Evolutionary conservation across 371 early-diverging fungal genomes (phyloP).

Genomic region (Rhizopus delemar): DNA sequence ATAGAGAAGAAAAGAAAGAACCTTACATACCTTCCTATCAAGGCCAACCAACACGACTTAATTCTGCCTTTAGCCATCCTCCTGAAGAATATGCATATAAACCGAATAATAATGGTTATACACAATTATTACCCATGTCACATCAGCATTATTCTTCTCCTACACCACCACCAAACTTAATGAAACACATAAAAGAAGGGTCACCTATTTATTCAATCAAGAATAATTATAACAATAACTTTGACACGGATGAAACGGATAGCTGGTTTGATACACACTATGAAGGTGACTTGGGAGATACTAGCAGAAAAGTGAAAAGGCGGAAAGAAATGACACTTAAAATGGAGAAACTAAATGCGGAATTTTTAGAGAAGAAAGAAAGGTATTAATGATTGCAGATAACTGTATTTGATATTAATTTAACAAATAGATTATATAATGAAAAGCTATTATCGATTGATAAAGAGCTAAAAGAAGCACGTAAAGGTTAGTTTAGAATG

Average conservation of each 20-base stretch:
- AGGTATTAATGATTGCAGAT: constrained; percentile 20
- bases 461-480: constrained; percentile 29
- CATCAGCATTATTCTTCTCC: not conserved
- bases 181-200: constrained; percentile 1
- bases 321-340: constrained; percentile 39
- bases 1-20: constrained; percentile 4
- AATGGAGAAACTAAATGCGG: constrained; percentile 41
- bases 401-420: too few relatives aligned
- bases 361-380: constrained; percentile 43
- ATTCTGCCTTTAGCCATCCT: constrained; percentile 13
- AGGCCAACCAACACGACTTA: constrained; percentile 5
- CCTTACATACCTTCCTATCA: constrained; percentile 5
- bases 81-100: constrained; percentile 16
- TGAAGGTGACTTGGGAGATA: constrained; percentile 29
- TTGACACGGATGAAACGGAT: constrained; percentile 4
- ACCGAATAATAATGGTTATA: not conserved
- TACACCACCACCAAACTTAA: not conserved
- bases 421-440: constrained; percentile 27
- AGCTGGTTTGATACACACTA: constrained; percentile 16
- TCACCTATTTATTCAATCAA: not conserved
- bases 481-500: constrained; percentile 17
- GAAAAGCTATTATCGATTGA: constrained; percentile 33
- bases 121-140: constrained; percentile 5
- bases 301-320: constrained; percentile 30
- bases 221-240: not conserved